phyloP scores from a whole-genome alignment of 208 protist species.

The Wallacemonas rigidus region DNA sequence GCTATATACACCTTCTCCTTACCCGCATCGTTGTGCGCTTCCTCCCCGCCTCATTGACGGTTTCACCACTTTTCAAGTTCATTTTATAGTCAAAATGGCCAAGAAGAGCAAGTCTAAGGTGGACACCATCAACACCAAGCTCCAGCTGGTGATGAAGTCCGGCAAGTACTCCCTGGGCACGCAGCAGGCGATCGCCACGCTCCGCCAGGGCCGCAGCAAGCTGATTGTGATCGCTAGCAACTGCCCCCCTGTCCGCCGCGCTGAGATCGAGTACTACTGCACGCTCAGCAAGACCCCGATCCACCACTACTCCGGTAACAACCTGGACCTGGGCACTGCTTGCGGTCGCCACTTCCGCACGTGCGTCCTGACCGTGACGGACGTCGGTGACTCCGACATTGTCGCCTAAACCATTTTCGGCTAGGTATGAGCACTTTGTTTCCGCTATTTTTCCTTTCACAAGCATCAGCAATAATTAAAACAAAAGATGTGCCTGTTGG shows the following conservation, averaged over 20 bases:
- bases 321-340: constrained; percentile 98
- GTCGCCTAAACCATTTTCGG: constrained; percentile 58
- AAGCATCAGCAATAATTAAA: neutral
- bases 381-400: constrained; percentile 97
- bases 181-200: constrained; percentile 96
- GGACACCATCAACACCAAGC: constrained; percentile 99
- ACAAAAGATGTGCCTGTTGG: neutral
- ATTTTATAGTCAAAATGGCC: constrained; percentile 65
- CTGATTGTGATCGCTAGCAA: constrained; percentile 99
- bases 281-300: constrained; percentile 99
- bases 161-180: constrained; percentile 99
- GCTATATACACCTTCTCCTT: neutral
- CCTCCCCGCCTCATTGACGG: neutral
- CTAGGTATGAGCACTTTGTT: constrained; percentile 18
- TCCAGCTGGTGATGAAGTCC: constrained; percentile 99
- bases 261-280: constrained; percentile 99
- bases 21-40: neutral
- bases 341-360: constrained; percentile 99
- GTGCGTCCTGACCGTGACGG: constrained; percentile 96
- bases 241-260: constrained; percentile 98
- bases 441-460: constrained; percentile 18
- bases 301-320: constrained; percentile 99
- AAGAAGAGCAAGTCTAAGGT: constrained; percentile 96
- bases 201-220: constrained; percentile 97
- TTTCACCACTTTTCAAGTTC: constrained; percentile 14